These are phyloP conservation scores for Ogataea chonburiensis DNA, from an alignment of 805 yeast genomes.

Conservation along the genomic window DNA sequence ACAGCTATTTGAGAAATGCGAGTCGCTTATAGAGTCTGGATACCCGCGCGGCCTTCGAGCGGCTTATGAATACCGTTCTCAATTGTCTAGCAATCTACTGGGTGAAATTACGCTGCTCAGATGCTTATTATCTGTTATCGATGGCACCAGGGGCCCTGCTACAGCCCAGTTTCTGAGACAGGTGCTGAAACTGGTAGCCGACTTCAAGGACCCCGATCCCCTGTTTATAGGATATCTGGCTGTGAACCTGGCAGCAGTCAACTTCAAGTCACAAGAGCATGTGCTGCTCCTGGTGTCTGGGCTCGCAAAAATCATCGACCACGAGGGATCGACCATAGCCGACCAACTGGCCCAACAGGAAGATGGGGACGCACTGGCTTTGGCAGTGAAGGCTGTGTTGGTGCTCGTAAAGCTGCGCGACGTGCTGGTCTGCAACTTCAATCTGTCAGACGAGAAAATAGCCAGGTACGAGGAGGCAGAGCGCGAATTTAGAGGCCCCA, in stretches of 20 bases:
- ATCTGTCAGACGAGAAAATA: slow-evolving; percentile 20
- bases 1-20: slow-evolving; percentile 62
- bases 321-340: slow-evolving; percentile 41
- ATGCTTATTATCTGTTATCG: slow-evolving; percentile 43
- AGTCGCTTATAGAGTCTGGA: slow-evolving; percentile 64
- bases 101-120: slow-evolving; percentile 37
- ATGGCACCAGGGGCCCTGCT: slow-evolving; percentile 39
- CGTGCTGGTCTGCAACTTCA: slow-evolving; percentile 19
- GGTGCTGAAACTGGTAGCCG: slow-evolving; percentile 33
- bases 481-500: slow-evolving; percentile 20
- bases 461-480: slow-evolving; percentile 24
- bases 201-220: slow-evolving; percentile 24
- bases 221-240: slow-evolving; percentile 37
- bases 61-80: slow-evolving; percentile 47
- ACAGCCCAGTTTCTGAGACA: slow-evolving; percentile 41
- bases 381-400: slow-evolving; percentile 21
- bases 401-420: slow-evolving; percentile 17
- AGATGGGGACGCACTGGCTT: slow-evolving; percentile 9
- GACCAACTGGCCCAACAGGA: slow-evolving; percentile 19
- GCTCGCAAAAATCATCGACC: slow-evolving; percentile 42
- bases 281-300: slow-evolving; percentile 43
- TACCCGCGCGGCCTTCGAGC: slow-evolving; percentile 60
- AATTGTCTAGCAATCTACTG: slow-evolving; percentile 27
- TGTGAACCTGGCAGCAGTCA: slow-evolving; percentile 39
- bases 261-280: slow-evolving; percentile 50